These are phyloP conservation scores for Pseudocercospora vitis DNA, from an alignment of 2,329 filamentous ascomycete genomes.

Conservation along the genomic window DNA sequence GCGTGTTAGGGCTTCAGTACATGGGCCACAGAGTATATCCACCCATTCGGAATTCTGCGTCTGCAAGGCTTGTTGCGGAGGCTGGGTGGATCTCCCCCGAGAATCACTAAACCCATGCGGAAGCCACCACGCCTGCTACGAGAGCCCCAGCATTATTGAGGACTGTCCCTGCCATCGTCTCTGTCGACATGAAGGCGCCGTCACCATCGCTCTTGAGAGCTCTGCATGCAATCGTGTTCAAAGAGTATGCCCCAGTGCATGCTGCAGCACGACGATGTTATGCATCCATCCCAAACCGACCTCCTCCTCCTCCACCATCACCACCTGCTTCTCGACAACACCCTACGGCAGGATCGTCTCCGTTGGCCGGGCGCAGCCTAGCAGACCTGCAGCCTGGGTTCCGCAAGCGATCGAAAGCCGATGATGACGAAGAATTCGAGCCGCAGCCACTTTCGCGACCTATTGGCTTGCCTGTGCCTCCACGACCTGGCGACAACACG, in stretches of 20 bases:
- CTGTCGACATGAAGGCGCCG: constrained; percentile 39
- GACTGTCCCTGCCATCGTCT: no score
- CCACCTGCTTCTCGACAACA: constrained; percentile 24
- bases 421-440: constrained; percentile 46
- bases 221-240: constrained; percentile 30
- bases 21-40: no score
- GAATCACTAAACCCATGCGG: no score
- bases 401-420: constrained; percentile 26
- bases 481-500: constrained; percentile 75
- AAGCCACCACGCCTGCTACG: no score
- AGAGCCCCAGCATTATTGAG: no score
- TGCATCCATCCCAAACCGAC: constrained; percentile 23
- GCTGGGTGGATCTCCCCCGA: no score
- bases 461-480: constrained; percentile 76
- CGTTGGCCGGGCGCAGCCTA: constrained; percentile 19
- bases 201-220: constrained; percentile 33
- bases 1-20: no score
- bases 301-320: constrained; percentile 20
- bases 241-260: constrained; percentile 14
- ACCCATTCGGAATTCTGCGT: no score
- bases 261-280: constrained; percentile 25
- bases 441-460: constrained; percentile 64
- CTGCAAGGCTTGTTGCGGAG: no score
- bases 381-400: constrained; percentile 26
- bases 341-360: constrained; percentile 9